A percentile compares a stretch with the other conserved stretches of the same genome.
Evolutionary conservation across 129 eudicot genomes (phyloP).

Genomic region (Flaveria sonorensis): DNA sequence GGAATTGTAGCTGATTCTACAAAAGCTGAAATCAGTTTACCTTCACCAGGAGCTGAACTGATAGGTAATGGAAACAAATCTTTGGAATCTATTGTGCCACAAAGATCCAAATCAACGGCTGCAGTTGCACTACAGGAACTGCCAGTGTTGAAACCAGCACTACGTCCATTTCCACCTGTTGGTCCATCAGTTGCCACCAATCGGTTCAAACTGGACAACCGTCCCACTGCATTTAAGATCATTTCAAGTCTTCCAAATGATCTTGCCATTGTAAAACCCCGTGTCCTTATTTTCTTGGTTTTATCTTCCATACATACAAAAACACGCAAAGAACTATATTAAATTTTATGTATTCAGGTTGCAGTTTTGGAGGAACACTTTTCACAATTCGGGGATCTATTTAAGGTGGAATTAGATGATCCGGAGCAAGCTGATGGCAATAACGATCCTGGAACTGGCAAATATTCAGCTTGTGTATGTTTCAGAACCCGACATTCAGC

Average conservation of each 20-base stretch:
- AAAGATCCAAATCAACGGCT: conserved; percentile 37
- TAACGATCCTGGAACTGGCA: conserved; percentile 41
- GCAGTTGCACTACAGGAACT: conserved; percentile 43
- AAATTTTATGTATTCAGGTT: conserved; percentile 42
- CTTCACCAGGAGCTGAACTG: conserved; percentile 29
- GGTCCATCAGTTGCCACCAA: conserved; percentile 49
- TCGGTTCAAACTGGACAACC: conserved; percentile 88
- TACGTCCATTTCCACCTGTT: conserved; percentile 47
- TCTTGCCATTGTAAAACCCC: conserved; percentile 61
- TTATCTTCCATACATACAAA: not conserved
- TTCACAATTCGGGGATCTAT: conserved; percentile 66
- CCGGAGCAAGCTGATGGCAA: conserved; percentile 29
- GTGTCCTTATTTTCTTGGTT: not conserved
- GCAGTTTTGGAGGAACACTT: conserved; percentile 81
- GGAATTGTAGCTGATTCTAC: conserved; percentile 41
- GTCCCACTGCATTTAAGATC: conserved; percentile 74
- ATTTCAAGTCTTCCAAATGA: conserved; percentile 64
- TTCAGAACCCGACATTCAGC: conserved; percentile 72
- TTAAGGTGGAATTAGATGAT: conserved; percentile 65
- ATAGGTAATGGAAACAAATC: conserved; percentile 33
- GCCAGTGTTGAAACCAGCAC: conserved; percentile 46
- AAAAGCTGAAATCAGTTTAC: conserved; percentile 35
- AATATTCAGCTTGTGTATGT: conserved; percentile 58
- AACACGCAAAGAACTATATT: not conserved
- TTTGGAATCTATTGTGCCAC: conserved; percentile 36